Evolutionary conservation across 2,329 filamentous ascomycete genomes (phyloP).

Genomic region (Cytospora piceae): DNA sequence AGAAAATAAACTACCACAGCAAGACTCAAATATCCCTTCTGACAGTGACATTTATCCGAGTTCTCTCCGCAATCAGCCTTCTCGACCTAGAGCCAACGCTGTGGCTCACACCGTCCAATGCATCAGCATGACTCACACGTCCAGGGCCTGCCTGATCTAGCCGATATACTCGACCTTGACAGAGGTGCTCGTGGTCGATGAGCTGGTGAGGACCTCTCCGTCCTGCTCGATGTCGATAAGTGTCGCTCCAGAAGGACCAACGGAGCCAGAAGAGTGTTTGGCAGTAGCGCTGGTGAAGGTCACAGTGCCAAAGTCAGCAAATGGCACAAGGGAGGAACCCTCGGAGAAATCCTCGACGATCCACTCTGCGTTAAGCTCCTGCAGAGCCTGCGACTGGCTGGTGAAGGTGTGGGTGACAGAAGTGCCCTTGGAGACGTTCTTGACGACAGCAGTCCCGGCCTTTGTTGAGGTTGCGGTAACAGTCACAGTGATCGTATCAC

Average conservation of each 20-base stretch:
- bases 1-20: slow-evolving; percentile 7
- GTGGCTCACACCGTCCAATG: too few species aligned
- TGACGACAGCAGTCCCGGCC: slow-evolving; percentile 48
- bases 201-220: slow-evolving; percentile 57
- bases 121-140: background rate
- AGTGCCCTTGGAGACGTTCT: slow-evolving; percentile 54
- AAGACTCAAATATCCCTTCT: background rate
- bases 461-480: slow-evolving; percentile 45
- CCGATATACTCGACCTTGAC: slow-evolving; percentile 49
- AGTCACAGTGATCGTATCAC: slow-evolving; percentile 36
- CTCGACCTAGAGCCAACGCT: background rate
- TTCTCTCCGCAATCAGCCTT: background rate
- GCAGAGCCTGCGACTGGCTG: slow-evolving; percentile 48
- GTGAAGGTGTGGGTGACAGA: slow-evolving; percentile 55
- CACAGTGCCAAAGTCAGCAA: slow-evolving; percentile 53
- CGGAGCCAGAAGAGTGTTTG: slow-evolving; percentile 37
- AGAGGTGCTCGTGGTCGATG: slow-evolving; percentile 30
- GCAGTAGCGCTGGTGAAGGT: slow-evolving; percentile 47
- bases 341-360: slow-evolving; percentile 61
- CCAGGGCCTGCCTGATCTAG: background rate
- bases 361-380: slow-evolving; percentile 64
- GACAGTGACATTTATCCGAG: background rate
- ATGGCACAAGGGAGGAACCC: slow-evolving; percentile 44
- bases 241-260: slow-evolving; percentile 53
- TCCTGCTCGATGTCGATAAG: slow-evolving; percentile 69